Evolutionary conservation across 805 yeast species (phyloP), one percentile per base, ranked within the genome.

Genomic region (Ogataea pini): DNA sequence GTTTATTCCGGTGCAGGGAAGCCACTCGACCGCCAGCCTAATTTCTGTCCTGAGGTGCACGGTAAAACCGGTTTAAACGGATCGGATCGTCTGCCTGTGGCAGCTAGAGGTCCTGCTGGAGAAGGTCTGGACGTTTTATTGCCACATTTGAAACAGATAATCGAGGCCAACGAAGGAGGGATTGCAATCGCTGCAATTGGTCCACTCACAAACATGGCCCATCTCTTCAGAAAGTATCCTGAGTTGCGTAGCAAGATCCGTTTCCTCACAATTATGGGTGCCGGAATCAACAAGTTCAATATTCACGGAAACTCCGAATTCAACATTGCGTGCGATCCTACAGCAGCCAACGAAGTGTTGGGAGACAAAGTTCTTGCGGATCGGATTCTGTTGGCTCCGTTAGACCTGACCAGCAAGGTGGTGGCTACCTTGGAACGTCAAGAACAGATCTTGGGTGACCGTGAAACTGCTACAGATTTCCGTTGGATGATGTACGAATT

Each of bases 61-160:
- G 96, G 96, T 0, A 69, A 65, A 29, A 71, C 84, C 1, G 97
- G 96, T 0, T 68, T 89, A 18, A 92, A 88, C 40, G 96, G 94
- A n/a, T 79, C 86, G 0, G 66, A 71, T 2, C 61, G 84, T 25
- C 74, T 89, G 3, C 85, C 86, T 1, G 53, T 50, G 13, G 78
- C 89, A 0, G 57, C 56, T 0, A 60, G 69, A 29, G 36, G 47
- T 7, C 52, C 64, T 2, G 34, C 42, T 9, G 49, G 39, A 4
- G 36, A 29, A 5, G 43, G 49, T 8, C 44, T 27, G 7, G 52
- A 54, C 4, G 60, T 55, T 7, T 57, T 65, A 45, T 59, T 62
- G 17, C 61, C 63, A 13, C 49, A 56, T 42, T 51, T 65, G 40
- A 55, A 58, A 20, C 24, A 39, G 5, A 16, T 50, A 7, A 57